Evolutionary conservation across 2,329 filamentous ascomycete genomes (phyloP), one percentile per base, ranked within the genome.

Genomic region (Pseudogymnoascus sp.): DNA sequence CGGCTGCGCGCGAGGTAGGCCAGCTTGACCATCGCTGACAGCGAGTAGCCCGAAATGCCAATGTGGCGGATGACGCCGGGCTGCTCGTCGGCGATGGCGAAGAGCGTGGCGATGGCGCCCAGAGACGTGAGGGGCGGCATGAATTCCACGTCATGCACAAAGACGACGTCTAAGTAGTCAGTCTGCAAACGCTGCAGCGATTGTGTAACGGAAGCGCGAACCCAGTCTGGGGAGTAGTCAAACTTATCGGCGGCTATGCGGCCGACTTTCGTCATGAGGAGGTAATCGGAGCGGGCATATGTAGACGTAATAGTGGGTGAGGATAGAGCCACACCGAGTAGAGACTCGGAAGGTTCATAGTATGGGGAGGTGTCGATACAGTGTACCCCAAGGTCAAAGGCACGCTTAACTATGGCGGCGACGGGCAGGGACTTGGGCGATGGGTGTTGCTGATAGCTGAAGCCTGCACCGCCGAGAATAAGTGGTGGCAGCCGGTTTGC

Each of bases 331-430:
- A 74, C 73, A 61, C 84, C 91, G 28, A 96, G 83, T 33, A 96
- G 83, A 62, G 82, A 75, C 74, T 96, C 91, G 0, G 90, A 90
- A 0, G 91, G 91, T 0, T 90, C 90, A 74, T 96, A 96, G 81
- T 96, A 95, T 0, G 91, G 89, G 1, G 89, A 93, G 0, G 91
- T 95, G 74, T 96, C 91, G 75, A 96, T 94, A 65, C 87, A 89
- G 66, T 80, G 79, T 65, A 94, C 79, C 66, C 88, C 87, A 35
- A 86, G 82, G 60, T 85, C 79, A 59, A 95, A 83, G 3, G 90
- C 89, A 63, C 82, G 82, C 20, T 84, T 79, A 59, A 95, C 83
- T 61, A 95, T 88, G 57, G 83, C 80, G 37, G 79, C 80, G 58
- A 87, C 88, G 63, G 90, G 88, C 70, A 94, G 77, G 4, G 77